Base-by-base conservation (phyloP, 768 basidiomycete genomes). In the Tricholomella constricta region DNA sequence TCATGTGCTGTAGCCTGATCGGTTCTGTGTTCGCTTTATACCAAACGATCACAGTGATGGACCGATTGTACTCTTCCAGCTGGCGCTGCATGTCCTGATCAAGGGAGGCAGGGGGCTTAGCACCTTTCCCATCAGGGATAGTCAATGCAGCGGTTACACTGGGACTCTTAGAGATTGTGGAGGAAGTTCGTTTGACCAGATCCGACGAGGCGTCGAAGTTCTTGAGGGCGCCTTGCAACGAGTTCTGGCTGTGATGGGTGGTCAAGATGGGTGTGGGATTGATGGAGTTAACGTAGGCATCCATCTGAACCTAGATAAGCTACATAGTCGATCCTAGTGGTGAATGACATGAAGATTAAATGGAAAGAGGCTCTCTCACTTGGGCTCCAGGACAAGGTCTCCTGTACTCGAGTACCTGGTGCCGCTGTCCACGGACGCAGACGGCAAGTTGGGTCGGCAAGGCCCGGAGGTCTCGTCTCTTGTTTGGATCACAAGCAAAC, bases 21-120 rank as follows among this genome's bases (percentile, higher is more conserved):
- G 85, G 85, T 46, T 83, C 79, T 34, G 69, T 70, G 48, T 75
- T 73, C 55, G 84, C 82, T 71, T 84, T 82, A 71, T 86, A 85
- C 86, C 86, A 88, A 54, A 86, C 79, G 47, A 88, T 77, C 53
- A 88, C 76, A 1, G 83, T 86, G 8, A 86, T 77, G 5, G 84
- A 81, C 29, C 83, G 78, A 44, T 72, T 75, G 50, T 73, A 76
- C 40, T 75, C 77, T 26, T 75, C 74, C 31, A 75, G 57, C 37
- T 77, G 75, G 38, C 71, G 65, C 52, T 73, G 70, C 61, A 75
- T 72, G 45, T 74, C 72, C 69, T 73, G 49, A 45, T 58, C 54
- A 27, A 49, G 49, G 8, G 55, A 45, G 11, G 42, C n/a, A n/a
- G n/a, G n/a, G n/a, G n/a, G n/a, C n/a, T n/a, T n/a, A n/a, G n/a